Conservation (phyloP, 1,284 basidiomycete genomes). For the Trametes sp. region DNA sequence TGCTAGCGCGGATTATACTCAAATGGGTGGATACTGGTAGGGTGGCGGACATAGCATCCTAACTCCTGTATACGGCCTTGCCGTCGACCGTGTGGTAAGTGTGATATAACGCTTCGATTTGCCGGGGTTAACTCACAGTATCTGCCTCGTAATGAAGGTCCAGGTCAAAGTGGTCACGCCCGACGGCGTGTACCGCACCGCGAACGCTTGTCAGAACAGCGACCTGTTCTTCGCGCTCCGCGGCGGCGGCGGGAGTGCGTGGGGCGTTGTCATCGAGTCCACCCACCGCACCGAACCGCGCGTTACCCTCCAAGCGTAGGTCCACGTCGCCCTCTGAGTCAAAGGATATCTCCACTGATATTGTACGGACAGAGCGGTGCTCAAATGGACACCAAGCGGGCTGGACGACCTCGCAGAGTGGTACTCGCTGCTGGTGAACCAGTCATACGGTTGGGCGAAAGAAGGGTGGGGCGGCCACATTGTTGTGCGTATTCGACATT, state of each 20-base stretch:
- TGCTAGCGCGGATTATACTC: background rate
- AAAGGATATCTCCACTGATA: too few relatives aligned
- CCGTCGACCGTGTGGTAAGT: slow-evolving; percentile 48
- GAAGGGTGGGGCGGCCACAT: slow-evolving; percentile 63
- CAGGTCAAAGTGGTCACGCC: slow-evolving; percentile 42
- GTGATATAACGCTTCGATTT: background rate
- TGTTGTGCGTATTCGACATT: slow-evolving; percentile 41
- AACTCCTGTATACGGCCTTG: slow-evolving; percentile 45
- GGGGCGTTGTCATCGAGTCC: slow-evolving; percentile 42
- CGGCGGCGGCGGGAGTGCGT: slow-evolving; percentile 40
- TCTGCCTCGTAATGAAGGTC: slow-evolving; percentile 14
- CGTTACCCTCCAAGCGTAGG: slow-evolving; percentile 40
- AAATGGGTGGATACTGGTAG: slow-evolving; percentile 29
- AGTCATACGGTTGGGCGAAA: slow-evolving; percentile 48
- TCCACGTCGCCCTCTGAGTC: too few relatives aligned
- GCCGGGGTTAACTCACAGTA: background rate
- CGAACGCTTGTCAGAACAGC: slow-evolving; percentile 44
- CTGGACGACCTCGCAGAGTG: slow-evolving; percentile 26
- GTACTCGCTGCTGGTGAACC: slow-evolving; percentile 44
- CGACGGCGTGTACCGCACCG: slow-evolving; percentile 40
- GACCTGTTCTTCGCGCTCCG: slow-evolving; percentile 47
- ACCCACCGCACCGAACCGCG: slow-evolving; percentile 38
- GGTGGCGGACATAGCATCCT: slow-evolving; percentile 60
- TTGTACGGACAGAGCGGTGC: slow-evolving; percentile 31
- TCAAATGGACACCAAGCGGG: slow-evolving; percentile 23